These are phyloP conservation scores for Thelonectria blattea DNA, from an alignment of 2,329 filamentous ascomycete species.

Conservation along the genomic window DNA sequence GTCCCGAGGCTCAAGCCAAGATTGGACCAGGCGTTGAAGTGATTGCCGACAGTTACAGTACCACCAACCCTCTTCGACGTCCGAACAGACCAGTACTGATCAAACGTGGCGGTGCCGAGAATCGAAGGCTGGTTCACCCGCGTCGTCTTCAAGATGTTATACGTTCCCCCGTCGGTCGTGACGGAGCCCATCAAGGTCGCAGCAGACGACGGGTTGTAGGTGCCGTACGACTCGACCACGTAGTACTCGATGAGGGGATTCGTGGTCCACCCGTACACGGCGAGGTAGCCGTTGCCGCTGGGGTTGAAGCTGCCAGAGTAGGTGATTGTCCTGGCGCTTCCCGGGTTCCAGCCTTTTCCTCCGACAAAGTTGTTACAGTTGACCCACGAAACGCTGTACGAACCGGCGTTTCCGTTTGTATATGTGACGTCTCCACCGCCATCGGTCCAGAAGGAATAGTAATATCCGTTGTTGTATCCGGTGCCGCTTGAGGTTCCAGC, in stretches of 20 bases:
- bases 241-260: slow-evolving; percentile 49
- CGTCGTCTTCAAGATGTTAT: slow-evolving; percentile 46
- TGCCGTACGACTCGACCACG: slow-evolving; percentile 46
- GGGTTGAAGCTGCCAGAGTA: slow-evolving; percentile 41
- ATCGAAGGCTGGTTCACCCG: slow-evolving; percentile 54
- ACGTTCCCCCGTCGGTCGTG: slow-evolving; percentile 45
- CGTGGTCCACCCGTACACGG: slow-evolving; percentile 48
- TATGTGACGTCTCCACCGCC: slow-evolving; percentile 51
- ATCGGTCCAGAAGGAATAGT: slow-evolving; percentile 57
- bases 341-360: slow-evolving; percentile 37
- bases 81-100: slow-evolving; percentile 61
- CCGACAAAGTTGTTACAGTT: slow-evolving; percentile 39
- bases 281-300: slow-evolving; percentile 47
- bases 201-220: slow-evolving; percentile 42
- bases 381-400: slow-evolving; percentile 53
- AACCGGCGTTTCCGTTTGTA: slow-evolving; percentile 50
- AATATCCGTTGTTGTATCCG: slow-evolving; percentile 48
- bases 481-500: slow-evolving; percentile 44
- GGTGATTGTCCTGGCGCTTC: slow-evolving; percentile 43
- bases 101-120: slow-evolving; percentile 55
- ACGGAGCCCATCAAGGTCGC: slow-evolving; percentile 44
- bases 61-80: slow-evolving; percentile 56
- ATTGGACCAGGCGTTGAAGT: slow-evolving; percentile 60
- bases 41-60: slow-evolving; percentile 55
- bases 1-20: slow-evolving; percentile 55